Conservation (phyloP, 176 grass and related monocot genomes). For the Cymbopogon citratus region DNA sequence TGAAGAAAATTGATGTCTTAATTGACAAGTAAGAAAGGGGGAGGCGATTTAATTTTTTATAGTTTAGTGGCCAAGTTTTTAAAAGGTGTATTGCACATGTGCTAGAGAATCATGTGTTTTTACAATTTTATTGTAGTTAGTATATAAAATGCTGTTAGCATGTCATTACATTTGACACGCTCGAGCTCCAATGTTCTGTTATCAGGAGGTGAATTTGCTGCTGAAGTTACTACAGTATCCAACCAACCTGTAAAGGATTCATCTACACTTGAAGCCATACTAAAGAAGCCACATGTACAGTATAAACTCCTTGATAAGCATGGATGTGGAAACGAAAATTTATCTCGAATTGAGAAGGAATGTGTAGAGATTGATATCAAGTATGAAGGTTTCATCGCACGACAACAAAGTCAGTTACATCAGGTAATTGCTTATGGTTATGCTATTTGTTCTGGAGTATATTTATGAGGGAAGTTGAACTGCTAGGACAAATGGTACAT, state of each 20-base stretch:
- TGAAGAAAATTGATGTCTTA: not conserved
- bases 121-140: not conserved
- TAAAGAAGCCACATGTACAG: conserved; percentile 90
- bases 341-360: conserved; percentile 86
- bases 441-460: not conserved
- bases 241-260: conserved; percentile 75
- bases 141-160: not conserved
- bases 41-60: not conserved
- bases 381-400: conserved; percentile 77
- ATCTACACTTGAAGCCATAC: conserved; percentile 73
- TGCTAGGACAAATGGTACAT: not conserved
- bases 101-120: not conserved
- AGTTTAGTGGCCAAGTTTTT: not conserved
- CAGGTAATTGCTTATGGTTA: conserved; percentile 53
- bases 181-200: conserved; percentile 5
- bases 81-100: not conserved
- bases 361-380: conserved; percentile 99
- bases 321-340: conserved; percentile 66
- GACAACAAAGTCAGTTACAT: conserved; percentile 80
- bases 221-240: conserved; percentile 60
- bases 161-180: not conserved
- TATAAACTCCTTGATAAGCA: conserved; percentile 95
- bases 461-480: not conserved
- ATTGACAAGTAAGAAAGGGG: not conserved
- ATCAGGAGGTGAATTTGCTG: conserved; percentile 71